Percentiles rank a stretch among this genome's conserved stretches.
These are phyloP conservation scores for Leccinellum albellum DNA, from an alignment of 768 basidiomycete species.

Conservation along the genomic window DNA sequence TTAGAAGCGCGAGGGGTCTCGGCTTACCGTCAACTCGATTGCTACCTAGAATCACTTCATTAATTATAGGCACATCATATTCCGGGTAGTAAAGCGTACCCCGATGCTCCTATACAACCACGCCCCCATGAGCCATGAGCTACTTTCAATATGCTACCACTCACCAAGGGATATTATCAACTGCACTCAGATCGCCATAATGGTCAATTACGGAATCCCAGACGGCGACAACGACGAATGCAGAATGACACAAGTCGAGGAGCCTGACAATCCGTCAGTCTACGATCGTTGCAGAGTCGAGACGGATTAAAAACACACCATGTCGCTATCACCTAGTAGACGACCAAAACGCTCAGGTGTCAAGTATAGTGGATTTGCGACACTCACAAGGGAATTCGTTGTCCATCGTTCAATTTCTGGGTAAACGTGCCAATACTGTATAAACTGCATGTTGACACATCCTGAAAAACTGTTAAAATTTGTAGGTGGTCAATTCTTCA, in stretches of 20 bases:
- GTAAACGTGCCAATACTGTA: conserved; percentile 19
- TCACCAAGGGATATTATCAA: conserved; percentile 22
- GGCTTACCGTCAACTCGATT: conserved; percentile 19
- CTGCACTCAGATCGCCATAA: conserved; percentile 13
- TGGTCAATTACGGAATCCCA: conserved; percentile 21
- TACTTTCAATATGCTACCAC: not conserved
- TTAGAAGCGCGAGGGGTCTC: not conserved
- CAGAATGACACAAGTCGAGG: conserved; percentile 23
- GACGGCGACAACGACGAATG: conserved; percentile 17
- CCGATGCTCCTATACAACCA: conserved; percentile 19
- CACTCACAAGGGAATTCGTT: conserved; percentile 18
- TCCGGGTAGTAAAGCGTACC: conserved; percentile 7
- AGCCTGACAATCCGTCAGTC: conserved; percentile 10
- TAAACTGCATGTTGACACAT: conserved; percentile 24
- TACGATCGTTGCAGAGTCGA: not conserved
- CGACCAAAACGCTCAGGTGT: not conserved
- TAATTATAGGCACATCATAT: not conserved
- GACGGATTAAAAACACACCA: conserved; percentile 9
- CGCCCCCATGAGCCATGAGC: not conserved
- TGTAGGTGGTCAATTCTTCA: not conserved
- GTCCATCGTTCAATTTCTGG: conserved; percentile 11
- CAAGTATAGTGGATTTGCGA: not conserved
- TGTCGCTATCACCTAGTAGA: conserved; percentile 14
- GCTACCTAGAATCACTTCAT: conserved; percentile 9
- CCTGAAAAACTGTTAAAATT: conserved; percentile 19